Conservation (phyloP, 805 yeast genomes). For the Starmerella gropengiesseri region DNA sequence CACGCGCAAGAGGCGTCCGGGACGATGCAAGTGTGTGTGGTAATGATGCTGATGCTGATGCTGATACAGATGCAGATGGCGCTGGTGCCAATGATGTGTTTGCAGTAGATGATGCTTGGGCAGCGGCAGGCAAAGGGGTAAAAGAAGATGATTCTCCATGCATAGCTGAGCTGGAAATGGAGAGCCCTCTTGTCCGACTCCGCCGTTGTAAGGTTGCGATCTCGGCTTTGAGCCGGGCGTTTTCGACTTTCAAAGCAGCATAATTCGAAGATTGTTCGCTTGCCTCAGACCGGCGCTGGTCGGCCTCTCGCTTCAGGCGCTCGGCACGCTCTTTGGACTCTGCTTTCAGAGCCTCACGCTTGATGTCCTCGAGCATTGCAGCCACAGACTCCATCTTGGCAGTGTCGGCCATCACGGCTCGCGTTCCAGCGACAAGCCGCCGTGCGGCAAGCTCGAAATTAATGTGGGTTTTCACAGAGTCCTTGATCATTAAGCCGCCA, state of each 20-base stretch:
- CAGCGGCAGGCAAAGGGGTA: too few species aligned
- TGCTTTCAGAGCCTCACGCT: conserved; percentile 17
- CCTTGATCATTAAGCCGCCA: conserved; percentile 29
- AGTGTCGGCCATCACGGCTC: conserved; percentile 28
- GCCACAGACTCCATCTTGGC: conserved; percentile 28
- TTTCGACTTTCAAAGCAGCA: conserved; percentile 25
- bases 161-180: too few species aligned
- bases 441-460: conserved; percentile 30
- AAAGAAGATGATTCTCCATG: too few species aligned
- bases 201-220: conserved; percentile 4
- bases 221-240: conserved; percentile 24
- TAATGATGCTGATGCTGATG: background rate
- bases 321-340: conserved; percentile 21
- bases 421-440: conserved; percentile 29
- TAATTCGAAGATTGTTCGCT: conserved; percentile 19
- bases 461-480: conserved; percentile 26
- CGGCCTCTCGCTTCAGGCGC: conserved; percentile 24
- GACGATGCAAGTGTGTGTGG: background rate
- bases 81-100: too few species aligned
- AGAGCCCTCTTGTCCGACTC: background rate
- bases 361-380: conserved; percentile 26
- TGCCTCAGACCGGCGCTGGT: conserved; percentile 26
- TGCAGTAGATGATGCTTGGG: too few species aligned
- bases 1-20: background rate
- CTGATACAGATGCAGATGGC: background rate